A percentile compares a stretch with the other conserved stretches of the same genome.
phyloP scores from a whole-genome alignment of 2,329 filamentous ascomycete genomes.

The Aspergillus ruber region DNA sequence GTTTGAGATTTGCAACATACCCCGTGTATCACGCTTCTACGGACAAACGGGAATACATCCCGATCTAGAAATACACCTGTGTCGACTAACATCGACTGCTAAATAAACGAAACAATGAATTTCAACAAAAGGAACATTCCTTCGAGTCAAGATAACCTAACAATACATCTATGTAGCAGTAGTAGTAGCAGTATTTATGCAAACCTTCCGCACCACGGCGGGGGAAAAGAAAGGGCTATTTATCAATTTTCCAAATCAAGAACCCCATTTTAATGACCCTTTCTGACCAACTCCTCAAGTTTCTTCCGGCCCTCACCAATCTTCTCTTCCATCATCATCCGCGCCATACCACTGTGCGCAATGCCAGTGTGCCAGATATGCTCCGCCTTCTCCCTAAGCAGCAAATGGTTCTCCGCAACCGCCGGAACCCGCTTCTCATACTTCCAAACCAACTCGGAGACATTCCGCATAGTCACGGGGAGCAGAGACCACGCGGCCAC shows the following conservation, averaged over 20 bases:
- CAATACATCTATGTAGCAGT: neutral
- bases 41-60: too few relatives aligned
- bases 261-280: constrained; percentile 62
- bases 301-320: constrained; percentile 67
- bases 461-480: constrained; percentile 84
- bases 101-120: too few relatives aligned
- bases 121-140: too few relatives aligned
- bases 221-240: neutral
- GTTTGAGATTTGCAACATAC: too few relatives aligned
- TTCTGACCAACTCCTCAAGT: constrained; percentile 84
- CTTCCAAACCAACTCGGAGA: constrained; percentile 77
- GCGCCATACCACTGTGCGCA: constrained; percentile 65
- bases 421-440: constrained; percentile 87
- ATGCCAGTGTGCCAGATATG: constrained; percentile 67
- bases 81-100: too few relatives aligned
- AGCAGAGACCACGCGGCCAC: constrained; percentile 77
- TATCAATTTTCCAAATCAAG: constrained; percentile 8
- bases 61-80: too few relatives aligned
- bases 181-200: neutral
- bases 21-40: too few relatives aligned
- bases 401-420: constrained; percentile 72
- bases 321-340: constrained; percentile 71
- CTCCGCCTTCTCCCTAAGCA: constrained; percentile 61
- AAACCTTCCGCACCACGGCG: neutral
- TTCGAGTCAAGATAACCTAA: neutral